Base-by-base conservation (phyloP, 2,329 filamentous ascomycete genomes). In the Aspergillus alliaceus region DNA sequence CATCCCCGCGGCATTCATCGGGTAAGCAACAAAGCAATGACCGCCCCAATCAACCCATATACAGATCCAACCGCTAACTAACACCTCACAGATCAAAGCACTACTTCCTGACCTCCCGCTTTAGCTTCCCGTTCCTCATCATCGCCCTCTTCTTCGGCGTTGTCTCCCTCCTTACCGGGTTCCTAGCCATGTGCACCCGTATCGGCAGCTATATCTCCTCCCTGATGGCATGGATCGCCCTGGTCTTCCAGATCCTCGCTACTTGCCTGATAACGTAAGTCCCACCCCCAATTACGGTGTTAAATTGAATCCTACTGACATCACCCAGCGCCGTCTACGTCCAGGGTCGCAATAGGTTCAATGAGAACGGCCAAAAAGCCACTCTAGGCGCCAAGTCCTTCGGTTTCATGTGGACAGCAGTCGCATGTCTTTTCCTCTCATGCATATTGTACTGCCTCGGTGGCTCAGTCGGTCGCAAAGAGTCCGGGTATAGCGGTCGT, bases 71-170 rank as follows among this genome's bases (percentile, higher is more conserved):
- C 54, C 7, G 24, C 31, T 35, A 29, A 48, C 52, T 54, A 22
- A 42, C 35, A 3, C 12, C 29, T 18, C 18, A 9, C 57, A 80
- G 88, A 35, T 76, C 78, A 9, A 80, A 86, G 64, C 84, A 80
- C 61, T 96, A 87, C 80, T 98, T 84, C 79, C 91, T 92, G 77
- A 82, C 95, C 71, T 96, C 91, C 79, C 86, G 93, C 39, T 96
- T 97, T 79, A 89, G 91, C 74, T 98, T 93, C 84, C 91, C 93
- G 35, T 95, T 96, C 76, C 90, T 90, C 79, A 80, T 98, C 56
- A 88, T 98, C 64, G 86, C 87, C 18, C 84, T 97, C 35, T 86
- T 96, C 80, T 95, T 96, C 73, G 84, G 72, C 46, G 74, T 77
- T 14, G 60, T 70, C 54, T 75, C 78, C 2, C 72, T 83, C 15